Conservation (phyloP, 768 basidiomycete genomes). For the Amanita thiersii region DNA sequence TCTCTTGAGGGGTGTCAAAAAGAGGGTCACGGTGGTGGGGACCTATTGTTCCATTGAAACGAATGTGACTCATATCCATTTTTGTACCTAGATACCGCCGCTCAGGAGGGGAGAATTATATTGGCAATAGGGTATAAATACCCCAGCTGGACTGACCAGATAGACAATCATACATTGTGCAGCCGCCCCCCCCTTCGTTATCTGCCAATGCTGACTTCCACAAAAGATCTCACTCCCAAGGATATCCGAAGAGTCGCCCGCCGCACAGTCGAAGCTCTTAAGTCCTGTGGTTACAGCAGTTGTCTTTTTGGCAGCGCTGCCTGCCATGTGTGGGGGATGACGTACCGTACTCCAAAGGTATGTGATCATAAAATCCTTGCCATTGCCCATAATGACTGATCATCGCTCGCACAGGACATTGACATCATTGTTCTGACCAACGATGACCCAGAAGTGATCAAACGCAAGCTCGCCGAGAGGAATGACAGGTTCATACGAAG, state of each 20-base stretch:
- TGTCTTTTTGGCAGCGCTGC: slow-evolving; percentile 14
- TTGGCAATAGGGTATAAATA: no score
- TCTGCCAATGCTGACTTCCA: neutral
- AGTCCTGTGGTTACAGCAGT: neutral
- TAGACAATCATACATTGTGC: no score
- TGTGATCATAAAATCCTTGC: neutral
- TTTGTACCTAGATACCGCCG: no score
- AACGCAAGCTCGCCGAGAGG: slow-evolving; percentile 1
- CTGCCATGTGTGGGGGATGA: slow-evolving; percentile 11
- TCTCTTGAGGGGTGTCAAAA: no score
- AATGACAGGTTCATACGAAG: slow-evolving; percentile 7
- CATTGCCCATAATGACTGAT: neutral
- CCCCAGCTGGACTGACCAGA: no score
- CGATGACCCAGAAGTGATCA: slow-evolving; percentile 5
- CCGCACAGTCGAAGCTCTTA: slow-evolving; percentile 17
- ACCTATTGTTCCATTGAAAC: no score
- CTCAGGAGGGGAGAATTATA: no score
- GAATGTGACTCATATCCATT: no score
- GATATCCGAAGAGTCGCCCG: slow-evolving; percentile 19
- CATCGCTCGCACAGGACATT: slow-evolving; percentile 2
- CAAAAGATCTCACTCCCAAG: slow-evolving; percentile 5
- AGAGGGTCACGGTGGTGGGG: no score
- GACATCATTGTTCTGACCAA: slow-evolving; percentile 8
- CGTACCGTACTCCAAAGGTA: slow-evolving; percentile 12
- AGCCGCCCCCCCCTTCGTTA: no score